Evolutionary conservation across 176 grass and related monocot genomes (phyloP), one percentile per base, ranked within the genome.

Genomic region (Rhynchospora pubera): DNA sequence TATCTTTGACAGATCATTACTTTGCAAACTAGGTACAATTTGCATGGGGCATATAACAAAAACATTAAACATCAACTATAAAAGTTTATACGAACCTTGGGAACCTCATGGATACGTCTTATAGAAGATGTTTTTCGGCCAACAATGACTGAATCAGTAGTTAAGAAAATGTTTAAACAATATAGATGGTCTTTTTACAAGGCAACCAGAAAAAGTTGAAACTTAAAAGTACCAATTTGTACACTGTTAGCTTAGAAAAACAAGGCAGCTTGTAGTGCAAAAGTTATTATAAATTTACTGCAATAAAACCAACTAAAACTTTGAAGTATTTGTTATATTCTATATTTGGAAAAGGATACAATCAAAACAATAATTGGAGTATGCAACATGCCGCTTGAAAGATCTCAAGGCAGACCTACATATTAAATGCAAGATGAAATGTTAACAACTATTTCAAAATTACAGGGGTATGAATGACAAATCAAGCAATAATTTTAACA

Each of bases 91-190:
- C 86, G 78, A 88, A 93, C 96, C 91, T 99, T 91, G 14, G 96
- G 96, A 84, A 99, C 90, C 79, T 93, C 96, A 73, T 91, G 39
- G 73, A 87, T 90, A 78, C 9, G 79, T 47, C 87, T 92, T 61
- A 95, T 99, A 47, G 96, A 99, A 72, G 96, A 95, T 87, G 96
- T 91, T 65, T 83, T 93, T 81, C 92, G 86, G 81, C 96, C 96
- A 91, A 99, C 96, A 57, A 95, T 57, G 62, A 86, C 96, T 99
- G 88, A 85, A 82, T 79, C 43, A 70, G 57, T 53, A 82, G 92
- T 95, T 82, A 93, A 98, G 92, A 79, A 79, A 58, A 14, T 62
- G 2, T 52, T 70, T 68, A 82, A 79, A 30, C 9, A 80, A 89
- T 86, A 10, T 83, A 43, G n/a, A 57, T 42, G 18, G 60, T 79